phyloP scores from a whole-genome alignment of 176 grass and related monocot species.

The Calamus simplicifolius region DNA sequence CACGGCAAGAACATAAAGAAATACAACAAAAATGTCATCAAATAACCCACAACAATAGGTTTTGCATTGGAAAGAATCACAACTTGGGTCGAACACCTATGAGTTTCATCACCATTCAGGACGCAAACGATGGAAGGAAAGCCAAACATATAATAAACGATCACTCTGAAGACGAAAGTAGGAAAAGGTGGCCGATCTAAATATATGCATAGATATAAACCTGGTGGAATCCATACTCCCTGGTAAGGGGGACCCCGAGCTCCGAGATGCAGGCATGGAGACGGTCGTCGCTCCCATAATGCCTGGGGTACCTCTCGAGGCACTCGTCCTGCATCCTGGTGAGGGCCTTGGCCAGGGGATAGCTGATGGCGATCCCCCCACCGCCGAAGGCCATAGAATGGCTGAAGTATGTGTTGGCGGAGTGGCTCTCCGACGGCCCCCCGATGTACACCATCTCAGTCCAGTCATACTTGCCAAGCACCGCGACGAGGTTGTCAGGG shows the following conservation, averaged over 20 bases:
- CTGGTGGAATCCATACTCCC: conserved; percentile 93
- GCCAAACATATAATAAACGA: no score
- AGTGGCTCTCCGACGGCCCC: conserved; percentile 83
- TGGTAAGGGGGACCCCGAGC: conserved; percentile 71
- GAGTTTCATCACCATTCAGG: no score
- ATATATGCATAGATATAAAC: conserved; percentile 12
- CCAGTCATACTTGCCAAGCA: conserved; percentile 91
- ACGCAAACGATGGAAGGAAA: no score
- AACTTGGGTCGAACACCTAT: no score
- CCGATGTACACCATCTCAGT: conserved; percentile 92
- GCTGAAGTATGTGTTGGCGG: conserved; percentile 91
- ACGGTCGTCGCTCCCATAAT: conserved; percentile 89
- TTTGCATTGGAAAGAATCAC: no score
- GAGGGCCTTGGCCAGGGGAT: conserved; percentile 66
- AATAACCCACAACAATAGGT: no score
- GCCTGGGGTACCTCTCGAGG: conserved; percentile 82
- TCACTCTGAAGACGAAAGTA: no score
- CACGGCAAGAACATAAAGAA: no score
- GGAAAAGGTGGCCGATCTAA: no score
- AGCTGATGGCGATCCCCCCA: conserved; percentile 84
- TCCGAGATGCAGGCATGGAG: conserved; percentile 95
- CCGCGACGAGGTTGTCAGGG: conserved; percentile 68
- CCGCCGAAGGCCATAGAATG: conserved; percentile 94
- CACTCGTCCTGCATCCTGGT: conserved; percentile 61
- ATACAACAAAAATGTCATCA: no score